Evolutionary conservation across 202 grass and related monocot genomes (phyloP).

Genomic region (Hordeum pubiflorum): DNA sequence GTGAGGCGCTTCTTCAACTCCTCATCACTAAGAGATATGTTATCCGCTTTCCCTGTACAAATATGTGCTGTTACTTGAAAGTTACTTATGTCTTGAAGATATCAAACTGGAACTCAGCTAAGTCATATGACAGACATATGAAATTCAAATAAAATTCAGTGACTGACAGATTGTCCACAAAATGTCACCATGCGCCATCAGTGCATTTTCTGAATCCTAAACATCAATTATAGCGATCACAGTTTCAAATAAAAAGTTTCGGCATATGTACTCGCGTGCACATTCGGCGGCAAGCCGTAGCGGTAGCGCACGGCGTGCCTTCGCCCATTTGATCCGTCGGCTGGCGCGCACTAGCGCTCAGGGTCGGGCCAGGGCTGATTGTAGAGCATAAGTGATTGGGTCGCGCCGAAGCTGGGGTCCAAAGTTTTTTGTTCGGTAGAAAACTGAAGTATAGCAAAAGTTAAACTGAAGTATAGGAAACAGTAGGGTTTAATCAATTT

Average conservation of each 20-base stretch:
- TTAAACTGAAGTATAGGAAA: not conserved
- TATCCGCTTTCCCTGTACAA: conserved; percentile 22
- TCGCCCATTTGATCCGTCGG: too few relatives aligned
- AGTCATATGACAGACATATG: not conserved
- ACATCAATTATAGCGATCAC: not conserved
- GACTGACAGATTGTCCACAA: not conserved
- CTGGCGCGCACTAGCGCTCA: too few relatives aligned
- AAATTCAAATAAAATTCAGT: not conserved
- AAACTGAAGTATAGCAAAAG: not conserved
- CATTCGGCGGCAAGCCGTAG: too few relatives aligned
- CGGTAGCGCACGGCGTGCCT: too few relatives aligned
- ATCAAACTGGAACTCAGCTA: not conserved
- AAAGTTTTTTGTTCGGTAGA: not conserved
- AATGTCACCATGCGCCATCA: not conserved
- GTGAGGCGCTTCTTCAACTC: conserved; percentile 75
- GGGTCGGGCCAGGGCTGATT: too few relatives aligned
- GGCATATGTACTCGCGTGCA: too few relatives aligned
- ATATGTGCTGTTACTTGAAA: not conserved
- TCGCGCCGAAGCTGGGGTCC: too few relatives aligned
- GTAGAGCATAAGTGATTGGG: too few relatives aligned
- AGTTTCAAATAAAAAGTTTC: too few relatives aligned
- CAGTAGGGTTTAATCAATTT: not conserved
- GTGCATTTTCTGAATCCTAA: not conserved
- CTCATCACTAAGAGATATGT: conserved; percentile 45
- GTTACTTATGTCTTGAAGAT: conserved; percentile 8